These are phyloP conservation scores for Pinus albicaulis DNA, from an alignment of 75 land plant species.

Conservation along the genomic window DNA sequence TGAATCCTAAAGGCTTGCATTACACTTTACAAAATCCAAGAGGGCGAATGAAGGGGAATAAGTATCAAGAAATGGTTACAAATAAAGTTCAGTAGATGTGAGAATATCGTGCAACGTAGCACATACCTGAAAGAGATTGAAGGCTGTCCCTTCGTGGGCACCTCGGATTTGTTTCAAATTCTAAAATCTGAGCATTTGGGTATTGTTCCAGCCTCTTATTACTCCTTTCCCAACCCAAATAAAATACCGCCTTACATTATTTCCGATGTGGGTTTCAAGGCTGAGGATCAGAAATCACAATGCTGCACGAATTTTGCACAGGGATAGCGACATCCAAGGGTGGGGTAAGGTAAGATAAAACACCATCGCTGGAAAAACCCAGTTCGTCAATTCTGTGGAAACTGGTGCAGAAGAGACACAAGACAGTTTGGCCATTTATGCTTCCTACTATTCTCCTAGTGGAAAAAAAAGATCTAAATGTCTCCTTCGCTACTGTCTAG, in stretches of 20 bases:
- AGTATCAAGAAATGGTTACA: not conserved
- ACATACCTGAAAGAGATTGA: not conserved
- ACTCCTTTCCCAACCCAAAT: not conserved
- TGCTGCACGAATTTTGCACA: not conserved
- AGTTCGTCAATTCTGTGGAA: not conserved
- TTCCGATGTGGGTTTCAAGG: too few relatives aligned
- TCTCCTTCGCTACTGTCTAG: not conserved
- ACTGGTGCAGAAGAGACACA: too few relatives aligned
- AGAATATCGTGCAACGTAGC: slow-evolving; percentile 3
- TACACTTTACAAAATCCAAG: not conserved
- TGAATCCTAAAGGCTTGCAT: not conserved
- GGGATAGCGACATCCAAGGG: not conserved
- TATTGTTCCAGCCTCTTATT: not conserved
- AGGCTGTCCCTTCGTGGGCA: too few relatives aligned
- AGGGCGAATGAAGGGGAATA: not conserved
- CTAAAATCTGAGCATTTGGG: not conserved
- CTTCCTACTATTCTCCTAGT: not conserved
- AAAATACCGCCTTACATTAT: not conserved
- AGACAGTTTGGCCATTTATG: not conserved
- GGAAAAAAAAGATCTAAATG: not conserved
- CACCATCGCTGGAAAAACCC: not conserved
- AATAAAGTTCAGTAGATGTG: not conserved
- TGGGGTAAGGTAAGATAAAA: not conserved
- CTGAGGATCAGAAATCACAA: not conserved
- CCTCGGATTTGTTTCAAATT: not conserved